Conservation (phyloP, 768 basidiomycete species). For the Leccinum variicolor region DNA sequence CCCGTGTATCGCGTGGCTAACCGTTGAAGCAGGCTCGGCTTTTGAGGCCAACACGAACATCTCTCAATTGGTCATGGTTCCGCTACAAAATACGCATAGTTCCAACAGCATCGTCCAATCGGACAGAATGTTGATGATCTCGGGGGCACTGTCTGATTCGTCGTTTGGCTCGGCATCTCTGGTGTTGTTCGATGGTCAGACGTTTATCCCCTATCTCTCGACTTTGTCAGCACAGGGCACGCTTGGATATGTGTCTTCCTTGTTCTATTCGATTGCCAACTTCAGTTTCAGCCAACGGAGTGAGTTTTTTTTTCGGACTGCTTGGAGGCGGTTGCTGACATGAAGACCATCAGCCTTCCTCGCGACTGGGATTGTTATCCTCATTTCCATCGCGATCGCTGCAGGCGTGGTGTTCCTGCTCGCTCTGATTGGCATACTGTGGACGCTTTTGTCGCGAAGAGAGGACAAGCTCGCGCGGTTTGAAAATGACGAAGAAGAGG, state of each 20-base stretch:
- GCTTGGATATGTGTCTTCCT: constrained; percentile 65
- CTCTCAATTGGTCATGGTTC: constrained; percentile 87
- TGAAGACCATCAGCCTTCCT: constrained; percentile 61
- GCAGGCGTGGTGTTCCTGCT: constrained; percentile 91
- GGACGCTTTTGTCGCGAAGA: constrained; percentile 82
- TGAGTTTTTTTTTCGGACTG: constrained; percentile 37
- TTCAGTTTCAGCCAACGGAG: constrained; percentile 74
- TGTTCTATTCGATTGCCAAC: constrained; percentile 79
- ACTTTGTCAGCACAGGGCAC: constrained; percentile 63
- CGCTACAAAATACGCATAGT: constrained; percentile 72
- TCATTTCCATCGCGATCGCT: constrained; percentile 95
- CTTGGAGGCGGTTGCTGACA: background rate
- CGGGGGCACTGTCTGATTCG: constrained; percentile 68
- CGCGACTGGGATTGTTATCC: constrained; percentile 88
- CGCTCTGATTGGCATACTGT: constrained; percentile 79
- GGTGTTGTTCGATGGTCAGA: constrained; percentile 83
- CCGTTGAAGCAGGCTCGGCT: constrained; percentile 43
- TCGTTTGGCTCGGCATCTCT: constrained; percentile 78
- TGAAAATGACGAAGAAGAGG: constrained; percentile 70
- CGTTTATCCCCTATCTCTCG: constrained; percentile 78
- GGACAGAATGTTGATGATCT: constrained; percentile 89
- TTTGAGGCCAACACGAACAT: constrained; percentile 60
- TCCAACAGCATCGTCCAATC: constrained; percentile 69
- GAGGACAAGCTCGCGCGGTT: constrained; percentile 69
- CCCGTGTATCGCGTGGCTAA: background rate